phyloP scores from a whole-genome alignment of 163 green algal species.

The Scenedesmus sp. region DNA sequence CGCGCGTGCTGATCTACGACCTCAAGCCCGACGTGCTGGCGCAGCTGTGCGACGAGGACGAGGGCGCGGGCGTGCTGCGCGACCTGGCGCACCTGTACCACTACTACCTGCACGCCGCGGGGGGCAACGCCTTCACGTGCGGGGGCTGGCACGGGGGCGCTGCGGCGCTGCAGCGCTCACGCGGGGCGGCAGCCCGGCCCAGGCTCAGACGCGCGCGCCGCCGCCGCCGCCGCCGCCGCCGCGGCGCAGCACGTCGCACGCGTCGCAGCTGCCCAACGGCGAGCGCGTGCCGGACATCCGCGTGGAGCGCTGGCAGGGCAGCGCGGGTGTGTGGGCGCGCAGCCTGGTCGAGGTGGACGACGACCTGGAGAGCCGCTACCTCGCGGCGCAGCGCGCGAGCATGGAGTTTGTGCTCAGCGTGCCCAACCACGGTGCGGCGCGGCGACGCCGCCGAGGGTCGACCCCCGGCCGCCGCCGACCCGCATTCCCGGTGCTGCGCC shows the following conservation, averaged over 20 bases:
- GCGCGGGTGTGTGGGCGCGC: conserved; percentile 48
- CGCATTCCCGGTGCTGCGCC: no score
- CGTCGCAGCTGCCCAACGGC: conserved; percentile 59
- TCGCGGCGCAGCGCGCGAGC: conserved; percentile 56
- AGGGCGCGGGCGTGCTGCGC: conserved; percentile 48
- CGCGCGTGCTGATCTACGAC: conserved; percentile 71
- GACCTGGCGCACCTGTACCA: conserved; percentile 89
- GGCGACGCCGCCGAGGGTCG: not conserved
- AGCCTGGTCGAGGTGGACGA: conserved; percentile 71
- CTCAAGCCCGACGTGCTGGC: conserved; percentile 76
- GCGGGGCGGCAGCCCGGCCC: not conserved
- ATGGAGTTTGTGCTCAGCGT: conserved; percentile 78
- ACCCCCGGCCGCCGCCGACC: no score
- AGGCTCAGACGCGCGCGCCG: not conserved
- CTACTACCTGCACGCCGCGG: conserved; percentile 86
- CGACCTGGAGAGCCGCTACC: conserved; percentile 80
- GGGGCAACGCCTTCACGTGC: conserved; percentile 56
- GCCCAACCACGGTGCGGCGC: conserved; percentile 59
- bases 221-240: not conserved
- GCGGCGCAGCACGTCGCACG: not conserved
- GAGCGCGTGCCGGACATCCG: conserved; percentile 64
- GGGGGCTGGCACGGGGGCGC: no score
- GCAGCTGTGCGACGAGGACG: conserved; percentile 58
- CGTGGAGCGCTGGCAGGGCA: conserved; percentile 52
- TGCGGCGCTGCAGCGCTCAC: not conserved